Conservation (phyloP, 192 early-diverging fungal species). For the Podila minutissima region DNA sequence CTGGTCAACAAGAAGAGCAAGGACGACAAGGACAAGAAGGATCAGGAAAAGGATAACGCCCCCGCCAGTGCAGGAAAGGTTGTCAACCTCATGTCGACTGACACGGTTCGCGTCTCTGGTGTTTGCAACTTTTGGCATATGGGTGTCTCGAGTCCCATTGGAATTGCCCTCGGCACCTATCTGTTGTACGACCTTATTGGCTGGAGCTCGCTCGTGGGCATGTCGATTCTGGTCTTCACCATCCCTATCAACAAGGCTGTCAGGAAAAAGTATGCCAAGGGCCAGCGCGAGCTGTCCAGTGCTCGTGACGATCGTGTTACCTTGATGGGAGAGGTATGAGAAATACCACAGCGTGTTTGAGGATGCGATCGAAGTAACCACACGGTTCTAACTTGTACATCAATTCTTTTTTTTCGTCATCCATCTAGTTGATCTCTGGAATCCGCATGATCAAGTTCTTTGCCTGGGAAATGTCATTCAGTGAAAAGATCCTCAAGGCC, state of each 20-base stretch:
- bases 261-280: slow-evolving; percentile 44
- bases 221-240: slow-evolving; percentile 65
- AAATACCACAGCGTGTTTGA: too few species aligned
- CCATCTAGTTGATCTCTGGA: slow-evolving; percentile 73
- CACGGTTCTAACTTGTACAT: neutral
- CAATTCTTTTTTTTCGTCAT: neutral
- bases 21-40: slow-evolving; percentile 16
- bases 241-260: slow-evolving; percentile 49
- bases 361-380: too few species aligned
- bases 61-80: slow-evolving; percentile 70
- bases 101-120: slow-evolving; percentile 70
- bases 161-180: slow-evolving; percentile 70
- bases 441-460: slow-evolving; percentile 94
- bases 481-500: slow-evolving; percentile 65
- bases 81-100: slow-evolving; percentile 79
- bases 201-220: slow-evolving; percentile 77
- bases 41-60: slow-evolving; percentile 39
- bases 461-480: slow-evolving; percentile 79
- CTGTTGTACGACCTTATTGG: slow-evolving; percentile 86
- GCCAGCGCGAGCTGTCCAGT: slow-evolving; percentile 65
- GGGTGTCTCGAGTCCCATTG: slow-evolving; percentile 67
- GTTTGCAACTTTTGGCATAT: slow-evolving; percentile 61
- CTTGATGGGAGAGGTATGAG: slow-evolving; percentile 69
- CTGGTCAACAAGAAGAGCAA: slow-evolving; percentile 39
- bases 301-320: slow-evolving; percentile 71